phyloP scores from a whole-genome alignment of 306 rosid genomes.

The Castanea mollissima region DNA sequence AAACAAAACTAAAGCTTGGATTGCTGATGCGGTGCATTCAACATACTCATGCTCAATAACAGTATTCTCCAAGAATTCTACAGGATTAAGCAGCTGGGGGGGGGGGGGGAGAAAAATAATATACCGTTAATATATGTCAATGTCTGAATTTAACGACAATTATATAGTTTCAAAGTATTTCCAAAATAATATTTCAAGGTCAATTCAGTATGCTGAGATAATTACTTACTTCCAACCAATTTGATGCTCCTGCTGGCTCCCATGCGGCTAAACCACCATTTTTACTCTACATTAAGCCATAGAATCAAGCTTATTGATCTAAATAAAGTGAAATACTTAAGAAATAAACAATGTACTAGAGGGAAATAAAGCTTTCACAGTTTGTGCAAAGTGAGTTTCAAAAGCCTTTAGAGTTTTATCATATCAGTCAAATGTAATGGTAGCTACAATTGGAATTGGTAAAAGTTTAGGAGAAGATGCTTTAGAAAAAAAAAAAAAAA shows the following conservation, averaged over 20 bases:
- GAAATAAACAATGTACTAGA: not conserved
- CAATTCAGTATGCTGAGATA: not conserved
- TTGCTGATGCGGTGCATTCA: constrained; percentile 52
- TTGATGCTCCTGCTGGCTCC: constrained; percentile 58
- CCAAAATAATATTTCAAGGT: not conserved
- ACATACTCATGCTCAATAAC: constrained; percentile 44
- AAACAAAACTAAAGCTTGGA: constrained; percentile 42
- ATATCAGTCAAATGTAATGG: not conserved
- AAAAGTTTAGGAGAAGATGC: too few species aligned
- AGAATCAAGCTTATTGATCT: not conserved
- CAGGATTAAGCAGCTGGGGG: constrained; percentile 19
- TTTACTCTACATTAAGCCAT: constrained; percentile 44
- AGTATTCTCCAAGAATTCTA: constrained; percentile 25
- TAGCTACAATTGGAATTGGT: too few species aligned
- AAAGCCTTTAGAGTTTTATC: too few species aligned
- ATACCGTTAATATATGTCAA: too few species aligned
- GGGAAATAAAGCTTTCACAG: too few species aligned
- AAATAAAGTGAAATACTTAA: not conserved
- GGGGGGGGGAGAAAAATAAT: too few species aligned
- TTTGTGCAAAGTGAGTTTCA: too few species aligned
- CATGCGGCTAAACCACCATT: constrained; percentile 79
- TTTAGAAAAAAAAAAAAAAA: too few species aligned
- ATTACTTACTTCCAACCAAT: constrained; percentile 63
- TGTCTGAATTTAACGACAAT: too few species aligned
- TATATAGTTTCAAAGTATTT: not conserved